Evolutionary conservation across 2,329 filamentous ascomycete species (phyloP), one percentile per base, ranked within the genome.

Genomic region (Blastomyces gilchristii): DNA sequence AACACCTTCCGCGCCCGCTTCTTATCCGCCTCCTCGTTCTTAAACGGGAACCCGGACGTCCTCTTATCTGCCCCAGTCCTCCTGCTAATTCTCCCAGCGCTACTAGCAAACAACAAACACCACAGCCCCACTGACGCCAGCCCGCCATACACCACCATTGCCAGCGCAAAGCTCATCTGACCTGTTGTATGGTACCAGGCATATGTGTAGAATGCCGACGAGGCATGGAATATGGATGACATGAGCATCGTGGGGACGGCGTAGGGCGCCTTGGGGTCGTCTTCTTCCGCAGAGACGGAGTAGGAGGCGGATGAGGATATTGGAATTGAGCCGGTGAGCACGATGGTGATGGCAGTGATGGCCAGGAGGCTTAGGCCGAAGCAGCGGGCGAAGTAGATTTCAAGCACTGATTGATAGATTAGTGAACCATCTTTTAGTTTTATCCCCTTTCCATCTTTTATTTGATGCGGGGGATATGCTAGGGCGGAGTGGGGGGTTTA

Each of bases 341-440:
- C 79, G 47, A 91, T 75, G n/a, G 82, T 81, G 14, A 88, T 75
- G 7, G 86, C 71, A 41, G 85, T 85, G 37, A 93, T 76, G 11
- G 85, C 78, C 28, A 91, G 77, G 54, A 91, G 81, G 39, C 85
- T 78, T 63, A 92, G 78, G 66, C 87, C 89, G 1, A 91, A 81
- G 37, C 82, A 84, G 52, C 89, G 87, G 60, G 85, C 85, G 73
- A 92, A 86, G 80, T 93, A 93, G 63, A 83, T 76, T 74, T 91
- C 88, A 41, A 90, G 79, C 31, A 76, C 85, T 84, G 67, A 67
- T 18, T 53, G 18, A n/a, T n/a, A 18, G 11, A 22, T 56, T 34
- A 56, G 52, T 37, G 39, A 39, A 16, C 37, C 18, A 39, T 12
- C 9, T 56, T 22, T 18, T 31, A 14, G 14, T 37, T 6, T n/a